Percentiles rank a stretch among this genome's conserved stretches.
Conservation (phyloP, 1,284 basidiomycete genomes). For the Exsudoporus floridanus region DNA sequence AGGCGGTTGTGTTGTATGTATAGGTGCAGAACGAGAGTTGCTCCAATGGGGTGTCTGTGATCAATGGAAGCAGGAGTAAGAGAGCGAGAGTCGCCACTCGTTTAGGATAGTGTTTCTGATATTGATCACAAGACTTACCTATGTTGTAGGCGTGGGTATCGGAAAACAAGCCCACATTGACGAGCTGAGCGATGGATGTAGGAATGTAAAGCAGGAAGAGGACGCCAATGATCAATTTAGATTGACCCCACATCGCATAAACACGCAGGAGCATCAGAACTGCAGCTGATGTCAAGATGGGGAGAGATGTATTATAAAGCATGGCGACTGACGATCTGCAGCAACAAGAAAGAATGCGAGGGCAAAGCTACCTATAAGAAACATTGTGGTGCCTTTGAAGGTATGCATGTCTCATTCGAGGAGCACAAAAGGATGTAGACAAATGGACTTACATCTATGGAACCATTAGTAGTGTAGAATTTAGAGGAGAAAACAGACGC, state of each 20-base stretch:
- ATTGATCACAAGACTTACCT: neutral
- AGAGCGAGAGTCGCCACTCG: neutral
- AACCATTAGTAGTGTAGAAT: neutral
- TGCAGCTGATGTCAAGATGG: neutral
- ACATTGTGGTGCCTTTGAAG: neutral
- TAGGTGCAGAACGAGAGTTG: neutral
- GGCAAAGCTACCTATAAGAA: neutral
- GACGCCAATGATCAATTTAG: neutral
- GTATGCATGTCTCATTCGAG: neutral
- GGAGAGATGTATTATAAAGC: neutral
- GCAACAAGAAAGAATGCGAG: neutral
- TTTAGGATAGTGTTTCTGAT: neutral
- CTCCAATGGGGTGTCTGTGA: neutral
- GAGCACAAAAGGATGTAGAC: neutral
- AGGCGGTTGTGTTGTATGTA: neutral
- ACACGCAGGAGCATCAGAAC: conserved; percentile 1
- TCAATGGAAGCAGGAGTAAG: neutral
- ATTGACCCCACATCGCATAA: conserved; percentile 1
- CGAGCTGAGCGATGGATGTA: neutral
- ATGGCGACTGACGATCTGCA: neutral
- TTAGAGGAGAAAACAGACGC: neutral
- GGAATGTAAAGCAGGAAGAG: neutral
- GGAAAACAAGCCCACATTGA: neutral
- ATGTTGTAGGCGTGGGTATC: neutral
- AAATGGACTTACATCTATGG: neutral